Evolutionary conservation across 352 stramenopile species (phyloP), one percentile per base, ranked within the genome.

Genomic region (Globisporangium polare): DNA sequence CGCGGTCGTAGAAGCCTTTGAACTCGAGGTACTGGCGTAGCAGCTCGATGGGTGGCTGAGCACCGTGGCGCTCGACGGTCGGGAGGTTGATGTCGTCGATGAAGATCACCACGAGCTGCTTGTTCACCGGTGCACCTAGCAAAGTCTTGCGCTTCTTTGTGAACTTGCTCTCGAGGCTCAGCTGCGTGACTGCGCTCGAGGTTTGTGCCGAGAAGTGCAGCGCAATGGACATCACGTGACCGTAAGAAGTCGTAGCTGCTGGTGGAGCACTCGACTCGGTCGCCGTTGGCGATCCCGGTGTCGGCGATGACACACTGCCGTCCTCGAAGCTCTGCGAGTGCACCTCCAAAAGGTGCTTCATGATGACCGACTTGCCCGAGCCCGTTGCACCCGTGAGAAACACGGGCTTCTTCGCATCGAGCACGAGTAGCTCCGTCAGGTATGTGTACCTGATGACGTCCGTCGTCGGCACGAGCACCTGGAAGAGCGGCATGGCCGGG

Each of bases 61-160:
- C 84, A 0, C 86, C 83, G 50, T 87, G 79, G 8, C 71, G 72
- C 49, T 98, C 92, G 1, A 71, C 63, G 9, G 63, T 81, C 0
- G 93, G 90, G 73, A 98, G 93, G 63, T 98, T 98, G 20, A 98
- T 62, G 65, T 98, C 93, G 65, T 98, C 93, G 22, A 98, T 78
- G 51, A 96, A 92, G 39, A 89, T 67, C 12, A 97, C 75, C 2
- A 96, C 78, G 27, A 88, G 61, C 18, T 80, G 79, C 12, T 79
- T 84, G 53, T 85, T 80, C 4, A 80, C 73, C 0, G 93, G 91
- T 4, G 94, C 80, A 37, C 93, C 93, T 0, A 98, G 77, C 20
- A 97, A 60, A 2, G 90, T 97, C 65, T 97, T 97, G 15, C 92
- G 73, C 66, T 98, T 98, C 68, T 95, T 95, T 27, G 85, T 66